Conservation (phyloP, 208 protist species). For the Histomonas meleagridis region DNA sequence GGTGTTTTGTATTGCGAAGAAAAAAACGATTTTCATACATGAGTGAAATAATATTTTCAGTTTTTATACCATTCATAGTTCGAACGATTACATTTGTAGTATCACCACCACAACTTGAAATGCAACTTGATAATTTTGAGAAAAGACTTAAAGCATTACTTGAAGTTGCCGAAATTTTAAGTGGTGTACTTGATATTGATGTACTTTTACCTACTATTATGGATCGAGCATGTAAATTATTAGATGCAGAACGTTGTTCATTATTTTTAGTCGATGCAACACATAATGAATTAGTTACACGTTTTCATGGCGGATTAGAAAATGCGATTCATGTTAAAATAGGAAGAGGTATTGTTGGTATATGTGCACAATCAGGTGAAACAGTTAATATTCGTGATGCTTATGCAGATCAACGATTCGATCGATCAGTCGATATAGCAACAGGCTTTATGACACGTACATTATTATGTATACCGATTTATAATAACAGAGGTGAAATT, state of each 20-base stretch:
- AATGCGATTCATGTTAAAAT: slow-evolving; percentile 41
- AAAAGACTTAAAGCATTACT: not conserved
- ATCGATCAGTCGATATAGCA: slow-evolving; percentile 48
- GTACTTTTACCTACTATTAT: not conserved
- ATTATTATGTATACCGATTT: slow-evolving; percentile 54
- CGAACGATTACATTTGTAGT: not conserved
- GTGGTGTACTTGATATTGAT: not conserved
- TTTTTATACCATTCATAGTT: not conserved
- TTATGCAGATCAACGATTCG: slow-evolving; percentile 53
- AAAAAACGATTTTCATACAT: not conserved
- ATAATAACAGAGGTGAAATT: slow-evolving; percentile 47
- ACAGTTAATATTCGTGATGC: slow-evolving; percentile 50
- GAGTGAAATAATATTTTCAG: not conserved
- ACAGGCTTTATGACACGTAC: slow-evolving; percentile 52
- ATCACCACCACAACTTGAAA: not conserved
- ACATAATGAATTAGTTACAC: not conserved
- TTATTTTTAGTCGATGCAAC: not conserved
- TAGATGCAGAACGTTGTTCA: not conserved
- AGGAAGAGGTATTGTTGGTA: slow-evolving; percentile 42
- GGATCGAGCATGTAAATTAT: not conserved
- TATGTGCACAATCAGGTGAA: slow-evolving; percentile 42
- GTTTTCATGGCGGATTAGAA: slow-evolving; percentile 8
- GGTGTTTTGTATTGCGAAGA: not conserved
- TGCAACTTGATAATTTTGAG: not conserved
- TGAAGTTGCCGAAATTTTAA: slow-evolving; percentile 32